Percentiles rank a stretch among this genome's conserved stretches.
Evolutionary conservation across 176 grass and related monocot species (phyloP).

Genomic region (Musa schizocarpa): DNA sequence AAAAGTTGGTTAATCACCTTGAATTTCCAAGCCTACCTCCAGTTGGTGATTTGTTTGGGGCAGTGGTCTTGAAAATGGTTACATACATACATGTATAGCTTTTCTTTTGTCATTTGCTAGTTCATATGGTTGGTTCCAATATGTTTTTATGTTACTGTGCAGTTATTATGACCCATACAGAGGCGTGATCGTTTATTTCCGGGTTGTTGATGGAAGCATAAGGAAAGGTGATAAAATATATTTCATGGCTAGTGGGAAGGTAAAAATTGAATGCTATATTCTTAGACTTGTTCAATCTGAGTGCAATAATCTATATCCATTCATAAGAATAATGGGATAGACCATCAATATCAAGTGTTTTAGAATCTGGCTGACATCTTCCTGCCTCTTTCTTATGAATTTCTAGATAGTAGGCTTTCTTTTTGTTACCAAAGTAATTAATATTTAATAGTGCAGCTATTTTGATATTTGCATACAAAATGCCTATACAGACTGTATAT

Average conservation of each 20-base stretch:
- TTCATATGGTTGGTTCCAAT: conserved; percentile 16
- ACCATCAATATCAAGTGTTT: neutral
- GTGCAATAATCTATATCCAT: neutral
- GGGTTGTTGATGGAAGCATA: conserved; percentile 72
- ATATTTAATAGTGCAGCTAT: neutral
- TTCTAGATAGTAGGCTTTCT: neutral
- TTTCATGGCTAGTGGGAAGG: conserved; percentile 90
- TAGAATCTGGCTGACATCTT: too few species aligned
- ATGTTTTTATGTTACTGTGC: conserved; percentile 30
- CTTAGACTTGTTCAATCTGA: neutral
- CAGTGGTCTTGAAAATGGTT: too few species aligned
- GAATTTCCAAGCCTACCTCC: too few species aligned
- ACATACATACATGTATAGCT: neutral
- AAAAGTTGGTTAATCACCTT: too few species aligned
- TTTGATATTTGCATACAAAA: neutral
- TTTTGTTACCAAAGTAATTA: neutral
- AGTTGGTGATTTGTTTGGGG: too few species aligned
- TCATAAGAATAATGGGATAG: neutral
- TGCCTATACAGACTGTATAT: neutral
- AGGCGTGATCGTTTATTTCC: conserved; percentile 97
- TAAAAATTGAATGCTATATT: conserved; percentile 25
- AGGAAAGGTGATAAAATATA: conserved; percentile 85
- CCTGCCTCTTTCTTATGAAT: too few species aligned
- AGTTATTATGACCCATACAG: conserved; percentile 97
- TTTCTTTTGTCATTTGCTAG: neutral